These are phyloP conservation scores for Fomitopsis schrenkii DNA, from an alignment of 1,284 basidiomycete species.

Conservation along the genomic window DNA sequence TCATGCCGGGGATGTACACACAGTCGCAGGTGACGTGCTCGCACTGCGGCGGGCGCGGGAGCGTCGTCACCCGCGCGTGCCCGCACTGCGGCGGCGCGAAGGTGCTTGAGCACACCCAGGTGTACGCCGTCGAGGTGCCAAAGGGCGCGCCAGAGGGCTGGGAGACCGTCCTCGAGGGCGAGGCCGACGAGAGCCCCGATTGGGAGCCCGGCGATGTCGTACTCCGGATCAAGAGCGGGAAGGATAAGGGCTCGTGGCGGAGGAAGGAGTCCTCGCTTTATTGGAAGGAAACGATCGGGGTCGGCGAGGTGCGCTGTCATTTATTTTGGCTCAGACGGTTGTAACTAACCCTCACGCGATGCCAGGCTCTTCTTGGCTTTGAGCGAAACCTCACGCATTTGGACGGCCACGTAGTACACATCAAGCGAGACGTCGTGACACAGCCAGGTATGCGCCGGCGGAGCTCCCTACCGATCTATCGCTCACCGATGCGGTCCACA, in stretches of 20 bases:
- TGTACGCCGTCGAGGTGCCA: conserved; percentile 79
- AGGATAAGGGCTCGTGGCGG: conserved; percentile 75
- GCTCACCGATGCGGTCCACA: conserved; percentile 19
- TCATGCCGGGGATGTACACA: conserved; percentile 93
- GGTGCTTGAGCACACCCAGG: conserved; percentile 78
- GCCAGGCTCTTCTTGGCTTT: conserved; percentile 77
- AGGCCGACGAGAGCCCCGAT: conserved; percentile 90
- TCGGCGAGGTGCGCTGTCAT: conserved; percentile 73
- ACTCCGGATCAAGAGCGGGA: conserved; percentile 74
- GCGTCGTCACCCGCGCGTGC: conserved; percentile 72
- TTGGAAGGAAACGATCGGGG: conserved; percentile 84
- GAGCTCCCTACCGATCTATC: neutral
- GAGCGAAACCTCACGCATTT: conserved; percentile 85
- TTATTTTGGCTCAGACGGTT: neutral
- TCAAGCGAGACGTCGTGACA: conserved; percentile 76
- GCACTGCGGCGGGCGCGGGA: conserved; percentile 82
- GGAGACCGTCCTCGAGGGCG: conserved; percentile 88
- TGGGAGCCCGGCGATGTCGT: conserved; percentile 92
- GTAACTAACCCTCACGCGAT: conserved; percentile 1
- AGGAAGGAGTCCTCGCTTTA: conserved; percentile 87
- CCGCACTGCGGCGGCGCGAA: conserved; percentile 82
- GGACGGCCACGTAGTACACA: conserved; percentile 77
- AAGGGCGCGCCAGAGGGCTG: conserved; percentile 89
- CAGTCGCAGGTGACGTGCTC: conserved; percentile 77
- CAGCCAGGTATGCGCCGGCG: conserved; percentile 64